Evolutionary conservation across 495 filamentous ascomycete genomes (phyloP).

Genomic region (Hypoxylon rickii): DNA sequence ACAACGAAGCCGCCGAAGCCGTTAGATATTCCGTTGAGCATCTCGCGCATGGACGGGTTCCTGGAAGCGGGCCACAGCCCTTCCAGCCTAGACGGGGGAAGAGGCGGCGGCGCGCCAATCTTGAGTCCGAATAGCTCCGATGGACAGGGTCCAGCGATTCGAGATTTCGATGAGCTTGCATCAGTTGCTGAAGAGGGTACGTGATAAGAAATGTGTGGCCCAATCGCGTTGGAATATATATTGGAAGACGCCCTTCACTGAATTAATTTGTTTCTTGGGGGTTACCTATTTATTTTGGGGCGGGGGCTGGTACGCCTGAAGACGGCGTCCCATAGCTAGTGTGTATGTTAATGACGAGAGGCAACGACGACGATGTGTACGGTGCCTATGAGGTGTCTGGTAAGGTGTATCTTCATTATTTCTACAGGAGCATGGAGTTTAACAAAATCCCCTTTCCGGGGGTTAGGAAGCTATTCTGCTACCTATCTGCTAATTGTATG

Average conservation of each 20-base stretch:
- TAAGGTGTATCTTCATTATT: neutral
- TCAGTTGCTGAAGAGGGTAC: conserved; percentile 30
- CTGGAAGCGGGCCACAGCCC: conserved; percentile 36
- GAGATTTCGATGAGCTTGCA: conserved; percentile 52
- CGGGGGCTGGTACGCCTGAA: too few relatives aligned
- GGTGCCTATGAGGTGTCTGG: neutral
- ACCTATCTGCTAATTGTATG: too few relatives aligned
- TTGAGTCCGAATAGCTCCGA: conserved; percentile 30
- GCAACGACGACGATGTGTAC: conserved; percentile 6
- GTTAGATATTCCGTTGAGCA: conserved; percentile 25
- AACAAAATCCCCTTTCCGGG: conserved; percentile 17
- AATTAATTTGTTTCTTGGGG: neutral
- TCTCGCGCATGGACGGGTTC: conserved; percentile 31
- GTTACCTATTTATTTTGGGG: neutral
- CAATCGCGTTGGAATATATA: too few relatives aligned
- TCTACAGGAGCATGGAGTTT: neutral
- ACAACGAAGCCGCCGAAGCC: conserved; percentile 23
- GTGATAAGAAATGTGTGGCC: too few relatives aligned
- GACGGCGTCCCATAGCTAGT: too few relatives aligned
- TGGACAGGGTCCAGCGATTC: conserved; percentile 44
- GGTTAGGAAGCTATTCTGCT: conserved; percentile 12
- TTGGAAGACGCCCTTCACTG: too few relatives aligned
- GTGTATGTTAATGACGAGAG: too few relatives aligned
- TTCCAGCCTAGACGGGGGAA: conserved; percentile 19
- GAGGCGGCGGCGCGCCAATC: conserved; percentile 20